Base-by-base conservation (phyloP, 2,329 filamentous ascomycete species). In the Diaporthe sp. region DNA sequence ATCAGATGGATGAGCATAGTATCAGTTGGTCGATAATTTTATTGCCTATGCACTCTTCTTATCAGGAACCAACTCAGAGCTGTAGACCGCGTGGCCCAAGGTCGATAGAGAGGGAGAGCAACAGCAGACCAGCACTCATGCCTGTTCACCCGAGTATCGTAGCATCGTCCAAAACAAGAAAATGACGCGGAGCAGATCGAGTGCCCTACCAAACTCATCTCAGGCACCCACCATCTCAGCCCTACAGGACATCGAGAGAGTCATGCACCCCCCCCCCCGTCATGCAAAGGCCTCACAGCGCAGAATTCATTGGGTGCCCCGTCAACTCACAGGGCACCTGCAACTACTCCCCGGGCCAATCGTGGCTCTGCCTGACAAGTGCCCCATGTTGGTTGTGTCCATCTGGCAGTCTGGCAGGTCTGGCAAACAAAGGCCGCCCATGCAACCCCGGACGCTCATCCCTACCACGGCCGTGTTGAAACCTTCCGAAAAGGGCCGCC, bases 151-250 rank as follows among this genome's bases (percentile, higher is more conserved):
- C 47, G 44, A 51, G 19, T 13, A 22, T 37, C 37, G 63, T n/a
- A 32, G 47, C 32, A 68, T 53, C 32, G 12, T 25, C 39, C 63
- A 53, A 68, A 50, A 27, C 30, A n/a, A 50, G 44, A 19, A 51
- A 37, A 8, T 66, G n/a, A 37, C 30, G 44, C 44, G 61, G 10
- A 2, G 13, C 44, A 51, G 44, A 68, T 66, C 63, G 63, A 51
- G 44, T 37, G 13, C 22, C 63, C n/a, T 27, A 44, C 15, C 32
- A n/a, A 51, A 32, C 15, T 66, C 44, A 51, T 68, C 63, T 68
- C 63, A 35, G 63, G 39, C 44, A 72, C 65, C 71, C 71, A 59
- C 71, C 71, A 73, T 70, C 65, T 73, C 71, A 73, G 71, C 71
- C 71, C 71, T 73, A 73, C n/a, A 51, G 44, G 39, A 63, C 35